Percentiles rank a stretch among this genome's conserved stretches.
phyloP scores from a whole-genome alignment of 2,329 filamentous ascomycete genomes.

The Alternaria dauci region DNA sequence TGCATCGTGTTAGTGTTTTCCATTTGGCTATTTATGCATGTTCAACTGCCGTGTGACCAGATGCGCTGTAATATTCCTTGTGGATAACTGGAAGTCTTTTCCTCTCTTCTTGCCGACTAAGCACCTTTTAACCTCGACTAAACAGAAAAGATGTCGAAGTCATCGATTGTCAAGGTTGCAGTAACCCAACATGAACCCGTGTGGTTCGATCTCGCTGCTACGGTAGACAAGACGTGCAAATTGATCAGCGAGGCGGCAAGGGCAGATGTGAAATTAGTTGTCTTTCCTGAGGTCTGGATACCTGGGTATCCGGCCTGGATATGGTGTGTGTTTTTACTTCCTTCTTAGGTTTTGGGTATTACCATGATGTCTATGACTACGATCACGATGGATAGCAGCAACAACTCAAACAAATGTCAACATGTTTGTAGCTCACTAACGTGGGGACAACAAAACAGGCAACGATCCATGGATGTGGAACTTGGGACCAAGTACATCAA shows the following conservation, averaged over 20 bases:
- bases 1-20: not conserved
- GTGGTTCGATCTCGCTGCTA: conserved; percentile 66
- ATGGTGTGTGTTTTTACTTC: not conserved
- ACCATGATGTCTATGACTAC: not conserved
- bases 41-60: not conserved
- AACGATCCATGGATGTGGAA: conserved; percentile 53
- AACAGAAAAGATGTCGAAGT: not conserved
- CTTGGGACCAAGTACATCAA: conserved; percentile 54
- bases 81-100: not conserved
- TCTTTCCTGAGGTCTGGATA: conserved; percentile 59
- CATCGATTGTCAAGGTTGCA: conserved; percentile 49
- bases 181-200: conserved; percentile 67
- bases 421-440: not conserved
- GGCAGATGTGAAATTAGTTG: conserved; percentile 63
- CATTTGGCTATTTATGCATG: not conserved
- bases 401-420: conserved; percentile 33
- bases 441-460: conserved; percentile 34
- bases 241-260: conserved; percentile 65
- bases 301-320: conserved; percentile 58
- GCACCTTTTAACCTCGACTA: not conserved
- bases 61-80: not conserved
- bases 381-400: not conserved
- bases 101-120: not conserved
- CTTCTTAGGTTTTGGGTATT: not conserved
- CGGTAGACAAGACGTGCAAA: conserved; percentile 64